Evolutionary conservation across 768 basidiomycete species (phyloP), one percentile per base, ranked within the genome.

Genomic region (Russula olivacea): DNA sequence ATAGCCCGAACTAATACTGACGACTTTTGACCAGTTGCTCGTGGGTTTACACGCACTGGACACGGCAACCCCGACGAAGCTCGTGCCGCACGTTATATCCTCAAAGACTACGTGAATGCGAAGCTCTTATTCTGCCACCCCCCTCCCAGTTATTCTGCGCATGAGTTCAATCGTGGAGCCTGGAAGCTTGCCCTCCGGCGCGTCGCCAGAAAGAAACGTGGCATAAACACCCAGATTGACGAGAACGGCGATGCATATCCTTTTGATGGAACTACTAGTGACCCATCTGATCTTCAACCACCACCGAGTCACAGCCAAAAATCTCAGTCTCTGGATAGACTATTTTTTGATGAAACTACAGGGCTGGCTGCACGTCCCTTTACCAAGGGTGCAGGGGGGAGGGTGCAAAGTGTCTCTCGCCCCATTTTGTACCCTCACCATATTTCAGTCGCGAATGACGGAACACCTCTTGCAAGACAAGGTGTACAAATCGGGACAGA

Each of bases 11-110:
- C 41, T 19, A 21, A 28, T 30, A 7, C 59, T 65, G 41, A 66
- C 58, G 41, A 66, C 55, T 41, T 34, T 8, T 40, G 50, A 14
- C 15, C 50, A 99, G 97, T 98, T 69, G 96, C 86, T 32, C 80
- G 96, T 68, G 97, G 97, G 38, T 97, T 89, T 74, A 90, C 87
- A 71, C 85, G 96, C 43, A 85, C 94, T 1, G 93, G 96, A 1
- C 93, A 95, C 76, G 97, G 97, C 48, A 97, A 95, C 74, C 95
- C 96, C 11, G 97, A 99, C 71, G 94, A 98, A 71, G 93, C 97
- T 34, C 87, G 93, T 56, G 85, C 97, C 0, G 92, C 96, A 17
- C 85, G 97, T 62, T 88, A 89, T 71, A 79, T 99, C 60, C 80
- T 99, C 54, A 99, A 99, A 74, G 97, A 99, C 76, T 99, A 95